Evolutionary conservation across 2,329 filamentous ascomycete genomes (phyloP), one percentile per base, ranked within the genome.

Genomic region (Penicillium oxalicum): DNA sequence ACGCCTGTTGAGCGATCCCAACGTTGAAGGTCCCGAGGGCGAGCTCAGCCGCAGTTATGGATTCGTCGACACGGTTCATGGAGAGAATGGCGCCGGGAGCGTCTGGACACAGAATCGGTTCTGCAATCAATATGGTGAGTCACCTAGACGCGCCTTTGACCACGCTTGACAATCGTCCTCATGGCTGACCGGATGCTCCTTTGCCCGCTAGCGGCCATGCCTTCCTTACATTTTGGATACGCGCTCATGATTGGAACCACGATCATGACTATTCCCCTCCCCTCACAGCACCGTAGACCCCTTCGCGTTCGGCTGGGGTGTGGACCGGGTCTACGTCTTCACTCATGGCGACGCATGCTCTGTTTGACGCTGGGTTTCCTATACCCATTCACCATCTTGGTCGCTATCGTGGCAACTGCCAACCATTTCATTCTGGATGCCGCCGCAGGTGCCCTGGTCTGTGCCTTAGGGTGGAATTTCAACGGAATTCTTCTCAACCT

Each of bases 371-470:
- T 80, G 13, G 85, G 84, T 37, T 73, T 84, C 59, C 66, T 77
- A 3, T 88, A 88, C 59, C 84, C 86, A 0, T 63, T 77, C 5
- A 72, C 78, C 26, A 88, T 88, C 52, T 68, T 87, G 4, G 73
- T 79, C 7, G 84, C 83, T 26, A 87, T 88, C 55, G 75, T 87
- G 25, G 80, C 84, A 3, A 87, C 84, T 0, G 84, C 84, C 40
- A 88, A 88, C 63, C 84, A 88, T 66, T 81, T 87, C 63, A 76
- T 87, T 41, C 76, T 88, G 5, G 85, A 88, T 62, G 84, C 85
- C 0, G 77, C 87, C 1, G 85, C 83, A 0, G 85, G 84, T 11
- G 80, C 82, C 5, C 60, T 78, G 29, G 82, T 88, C 3, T 87
- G 84, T 57, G 73, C 71, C 3, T 54, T 86, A 4, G 83, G 82